Conservation (phyloP, 1,139 yeast species). For the Magnusiomyces magnusii region DNA sequence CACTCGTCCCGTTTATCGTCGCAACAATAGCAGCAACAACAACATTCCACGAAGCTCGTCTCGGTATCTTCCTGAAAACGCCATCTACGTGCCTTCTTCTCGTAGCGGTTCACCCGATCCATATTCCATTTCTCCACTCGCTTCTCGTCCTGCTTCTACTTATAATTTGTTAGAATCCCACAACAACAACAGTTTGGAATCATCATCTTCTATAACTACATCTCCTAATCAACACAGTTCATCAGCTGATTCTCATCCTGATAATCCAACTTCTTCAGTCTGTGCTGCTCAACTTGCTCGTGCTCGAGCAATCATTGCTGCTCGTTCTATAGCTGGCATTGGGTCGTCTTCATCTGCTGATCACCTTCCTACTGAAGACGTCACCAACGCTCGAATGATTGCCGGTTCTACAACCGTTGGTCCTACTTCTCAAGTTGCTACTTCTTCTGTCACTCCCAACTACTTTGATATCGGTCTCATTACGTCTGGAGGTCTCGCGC, state of each 20-base stretch:
- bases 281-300: background rate
- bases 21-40: background rate
- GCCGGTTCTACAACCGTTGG: slow-evolving; percentile 3
- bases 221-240: background rate
- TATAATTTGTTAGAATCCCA: background rate
- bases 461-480: slow-evolving; percentile 25
- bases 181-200: background rate
- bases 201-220: background rate
- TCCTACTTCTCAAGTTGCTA: slow-evolving; percentile 8
- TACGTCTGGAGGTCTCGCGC: slow-evolving; percentile 29
- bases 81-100: background rate
- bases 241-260: background rate
- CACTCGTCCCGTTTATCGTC: background rate
- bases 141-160: background rate
- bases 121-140: background rate
- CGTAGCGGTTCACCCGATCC: background rate
- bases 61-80: slow-evolving; percentile 1
- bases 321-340: background rate
- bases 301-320: background rate
- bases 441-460: slow-evolving; percentile 15
- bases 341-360: background rate
- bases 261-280: background rate
- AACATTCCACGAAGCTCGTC: background rate
- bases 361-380: background rate
- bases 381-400: background rate